Evolutionary conservation across 768 basidiomycete genomes (phyloP).

Genomic region (Pleurotus tuoliensis): DNA sequence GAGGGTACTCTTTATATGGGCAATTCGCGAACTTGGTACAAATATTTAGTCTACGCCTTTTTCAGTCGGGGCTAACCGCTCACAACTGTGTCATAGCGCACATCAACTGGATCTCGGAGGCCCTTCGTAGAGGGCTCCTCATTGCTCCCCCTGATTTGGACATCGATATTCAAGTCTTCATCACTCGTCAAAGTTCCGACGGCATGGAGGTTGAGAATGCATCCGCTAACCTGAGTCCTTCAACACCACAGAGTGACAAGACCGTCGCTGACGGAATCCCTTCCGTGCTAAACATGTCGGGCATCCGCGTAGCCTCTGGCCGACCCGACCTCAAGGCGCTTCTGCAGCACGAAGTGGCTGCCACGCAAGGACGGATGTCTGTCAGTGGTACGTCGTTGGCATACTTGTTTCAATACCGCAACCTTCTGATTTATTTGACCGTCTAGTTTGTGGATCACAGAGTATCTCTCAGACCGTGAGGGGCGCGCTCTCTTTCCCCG

Average conservation of each 20-base stretch:
- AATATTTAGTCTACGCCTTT: too few species aligned
- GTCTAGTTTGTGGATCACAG: conserved; percentile 38
- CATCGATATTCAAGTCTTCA: conserved; percentile 37
- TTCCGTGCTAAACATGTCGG: conserved; percentile 19
- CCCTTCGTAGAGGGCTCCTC: conserved; percentile 27
- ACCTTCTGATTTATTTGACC: too few species aligned
- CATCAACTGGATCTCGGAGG: conserved; percentile 41
- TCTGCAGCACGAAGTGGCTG: conserved; percentile 31
- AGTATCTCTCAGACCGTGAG: conserved; percentile 29
- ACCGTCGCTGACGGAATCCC: conserved; percentile 15
- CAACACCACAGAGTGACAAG: conserved; percentile 10
- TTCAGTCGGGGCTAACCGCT: neutral
- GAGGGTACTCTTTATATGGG: conserved; percentile 40
- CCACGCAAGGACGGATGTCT: conserved; percentile 26
- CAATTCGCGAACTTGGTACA: conserved; percentile 29
- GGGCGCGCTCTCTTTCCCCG: conserved; percentile 26
- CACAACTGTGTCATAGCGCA: conserved; percentile 22
- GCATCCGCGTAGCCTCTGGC: conserved; percentile 20
- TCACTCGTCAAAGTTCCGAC: conserved; percentile 26
- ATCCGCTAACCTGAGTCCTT: conserved; percentile 10
- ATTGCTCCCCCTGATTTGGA: conserved; percentile 24
- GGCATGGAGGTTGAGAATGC: conserved; percentile 17
- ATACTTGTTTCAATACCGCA: neutral
- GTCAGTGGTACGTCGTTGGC: conserved; percentile 35
- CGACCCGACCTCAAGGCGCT: conserved; percentile 39